Evolutionary conservation across 148 eudicot genomes (phyloP), one percentile per base, ranked within the genome.

Genomic region (Rhododendron vialii): DNA sequence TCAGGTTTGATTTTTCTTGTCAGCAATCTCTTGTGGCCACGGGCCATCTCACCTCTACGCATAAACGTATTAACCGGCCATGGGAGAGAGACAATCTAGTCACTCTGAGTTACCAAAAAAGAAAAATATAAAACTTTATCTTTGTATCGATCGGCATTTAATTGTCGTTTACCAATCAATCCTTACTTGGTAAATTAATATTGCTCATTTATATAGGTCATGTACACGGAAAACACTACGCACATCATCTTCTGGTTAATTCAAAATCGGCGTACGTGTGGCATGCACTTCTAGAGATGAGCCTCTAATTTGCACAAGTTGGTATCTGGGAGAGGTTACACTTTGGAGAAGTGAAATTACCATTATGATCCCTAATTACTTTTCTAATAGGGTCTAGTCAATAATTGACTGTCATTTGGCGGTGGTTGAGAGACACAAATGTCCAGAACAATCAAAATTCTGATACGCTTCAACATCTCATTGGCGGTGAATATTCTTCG

Each of bases 1-100:
- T 47, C 50, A 50, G 0, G 53, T 50, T 50, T 10, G 15, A 50
- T 50, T 50, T 50, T 50, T 50, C 53, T 50, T 50, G 9, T 13
- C 14, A 50, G 0, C 3, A 12, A 6, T 5, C 7, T 9, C 12
- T 47, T 7, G 48, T 0, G 5, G 3, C 1, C 55, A 0, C 3
- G 4, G 0, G 20, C 0, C 4, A 53, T 0, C 4, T 53, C 12
- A 2, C 0, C 1, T 5, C 4, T 14, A 53, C 2, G 20, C 11
- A 3, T 13, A 14, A 53, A 14, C 18, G 1, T 53, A 3, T 13
- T 3, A 53, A 53, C 17, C 57, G 0, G 4, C 3, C 0, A 5
- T 13, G 18, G 57, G 57, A 53, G 20, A 53, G 45, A 1, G 8
- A 41, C 45, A 41, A 41, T 41, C 50, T 47, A 47, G 50, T 9